Percentiles rank a stretch among this genome's conserved stretches.
Conservation (phyloP, 202 grass and related monocot genomes). For the Carex arenaria region DNA sequence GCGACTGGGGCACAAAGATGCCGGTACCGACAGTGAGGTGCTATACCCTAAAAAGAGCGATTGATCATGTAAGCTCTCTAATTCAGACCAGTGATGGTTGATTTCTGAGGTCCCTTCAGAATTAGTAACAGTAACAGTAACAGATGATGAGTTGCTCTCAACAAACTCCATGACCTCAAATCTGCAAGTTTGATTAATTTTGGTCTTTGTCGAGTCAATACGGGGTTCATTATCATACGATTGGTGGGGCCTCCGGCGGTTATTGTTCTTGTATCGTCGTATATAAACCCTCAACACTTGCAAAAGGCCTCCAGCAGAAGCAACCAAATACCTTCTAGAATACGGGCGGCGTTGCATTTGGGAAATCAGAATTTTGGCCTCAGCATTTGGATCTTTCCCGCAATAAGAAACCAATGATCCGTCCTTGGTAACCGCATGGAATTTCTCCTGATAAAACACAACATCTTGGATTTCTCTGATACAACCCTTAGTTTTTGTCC, state of each 20-base stretch:
- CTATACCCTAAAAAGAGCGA: constrained; percentile 10
- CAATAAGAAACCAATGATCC: constrained; percentile 9
- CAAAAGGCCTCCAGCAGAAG: constrained; percentile 14
- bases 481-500: constrained; percentile 20
- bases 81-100: not conserved
- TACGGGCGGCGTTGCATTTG: not conserved
- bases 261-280: not conserved
- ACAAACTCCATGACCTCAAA: constrained; percentile 15
- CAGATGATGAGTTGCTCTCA: not conserved
- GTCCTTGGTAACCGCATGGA: not conserved
- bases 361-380: not conserved
- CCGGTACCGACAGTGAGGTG: not conserved
- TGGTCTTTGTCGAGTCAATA: not conserved
- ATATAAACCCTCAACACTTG: constrained; percentile 22
- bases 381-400: constrained; percentile 19
- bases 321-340: constrained; percentile 18
- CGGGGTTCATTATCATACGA: not conserved
- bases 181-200: constrained; percentile 7
- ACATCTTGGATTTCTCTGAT: constrained; percentile 4
- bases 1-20: constrained; percentile 8
- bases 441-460: constrained; percentile 9
- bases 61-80: not conserved
- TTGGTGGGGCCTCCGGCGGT: too few relatives aligned
- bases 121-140: not conserved
- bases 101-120: not conserved